Conservation (phyloP, 1,139 yeast genomes). For the Geotrichum citri-aurantii region DNA sequence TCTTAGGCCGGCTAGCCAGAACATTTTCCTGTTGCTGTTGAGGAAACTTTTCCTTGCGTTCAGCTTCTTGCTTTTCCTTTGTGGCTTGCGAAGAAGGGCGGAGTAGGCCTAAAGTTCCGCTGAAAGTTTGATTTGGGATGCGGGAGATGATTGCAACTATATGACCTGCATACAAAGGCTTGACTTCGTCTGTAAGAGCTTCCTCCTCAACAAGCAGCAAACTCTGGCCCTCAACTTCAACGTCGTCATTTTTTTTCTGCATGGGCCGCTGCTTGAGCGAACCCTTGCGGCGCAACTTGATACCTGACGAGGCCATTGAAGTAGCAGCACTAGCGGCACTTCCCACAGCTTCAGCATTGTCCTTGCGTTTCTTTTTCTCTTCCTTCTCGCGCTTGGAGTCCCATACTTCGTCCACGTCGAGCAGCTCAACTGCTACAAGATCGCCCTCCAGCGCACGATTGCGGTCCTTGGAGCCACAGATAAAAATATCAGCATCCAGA, state of each 20-base stretch:
- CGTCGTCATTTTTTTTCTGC: constrained; percentile 97
- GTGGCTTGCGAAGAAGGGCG: constrained; percentile 96
- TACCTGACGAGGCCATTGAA: constrained; percentile 19
- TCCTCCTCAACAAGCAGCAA: constrained; percentile 87
- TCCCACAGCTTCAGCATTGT: constrained; percentile 29
- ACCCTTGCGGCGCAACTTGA: constrained; percentile 68
- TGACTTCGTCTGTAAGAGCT: constrained; percentile 84
- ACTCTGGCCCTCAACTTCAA: constrained; percentile 96
- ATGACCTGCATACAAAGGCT: constrained; percentile 95
- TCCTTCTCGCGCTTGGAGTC: constrained; percentile 92
- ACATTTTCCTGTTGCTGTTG: constrained; percentile 22
- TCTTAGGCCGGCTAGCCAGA: constrained; percentile 62
- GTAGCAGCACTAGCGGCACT: constrained; percentile 18
- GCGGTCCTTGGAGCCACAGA: constrained; percentile 98
- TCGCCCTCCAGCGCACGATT: constrained; percentile 96
- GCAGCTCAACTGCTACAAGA: constrained; percentile 85
- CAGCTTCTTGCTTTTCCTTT: constrained; percentile 59
- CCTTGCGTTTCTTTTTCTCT: constrained; percentile 87
- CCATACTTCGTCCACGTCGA: constrained; percentile 97
- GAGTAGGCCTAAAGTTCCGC: constrained; percentile 82
- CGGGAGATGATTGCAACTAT: constrained; percentile 97
- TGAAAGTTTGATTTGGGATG: constrained; percentile 88
- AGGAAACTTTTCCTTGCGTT: constrained; percentile 43
- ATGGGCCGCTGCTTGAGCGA: constrained; percentile 92
- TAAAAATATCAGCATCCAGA: constrained; percentile 90